phyloP scores from a whole-genome alignment of 306 rosid species.

The Pyrus bretschneideri region DNA sequence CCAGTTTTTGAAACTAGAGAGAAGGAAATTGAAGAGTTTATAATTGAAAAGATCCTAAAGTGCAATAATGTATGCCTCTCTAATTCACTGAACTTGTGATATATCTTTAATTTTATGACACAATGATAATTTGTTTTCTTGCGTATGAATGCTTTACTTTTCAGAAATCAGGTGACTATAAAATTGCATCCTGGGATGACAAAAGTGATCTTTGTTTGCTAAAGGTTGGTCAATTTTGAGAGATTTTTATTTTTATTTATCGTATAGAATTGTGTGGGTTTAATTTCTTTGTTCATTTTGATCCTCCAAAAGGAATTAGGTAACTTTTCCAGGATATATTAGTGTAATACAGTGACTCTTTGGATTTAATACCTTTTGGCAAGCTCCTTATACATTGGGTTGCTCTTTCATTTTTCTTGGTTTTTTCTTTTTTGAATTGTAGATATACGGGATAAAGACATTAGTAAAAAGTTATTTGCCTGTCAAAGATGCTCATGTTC shows the following conservation, averaged over 20 bases:
- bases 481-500: constrained; percentile 88
- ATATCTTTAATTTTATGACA: constrained; percentile 19
- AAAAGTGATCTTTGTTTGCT: constrained; percentile 76
- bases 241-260: constrained; percentile 4
- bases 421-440: constrained; percentile 15
- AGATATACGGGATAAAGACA: constrained; percentile 88
- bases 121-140: constrained; percentile 24
- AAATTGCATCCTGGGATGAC: constrained; percentile 63
- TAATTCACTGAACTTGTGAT: constrained; percentile 3
- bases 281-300: not conserved
- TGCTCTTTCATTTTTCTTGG: not conserved
- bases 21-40: constrained; percentile 71
- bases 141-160: constrained; percentile 14
- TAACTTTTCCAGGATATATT: not conserved
- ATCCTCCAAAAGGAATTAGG: not conserved
- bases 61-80: constrained; percentile 50
- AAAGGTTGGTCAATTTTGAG: constrained; percentile 54
- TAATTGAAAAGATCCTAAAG: constrained; percentile 61
- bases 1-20: constrained; percentile 94
- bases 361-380: not conserved
- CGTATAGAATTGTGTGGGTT: not conserved
- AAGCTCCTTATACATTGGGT: not conserved
- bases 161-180: constrained; percentile 64
- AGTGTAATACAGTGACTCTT: not conserved
- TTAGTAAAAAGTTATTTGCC: constrained; percentile 89